Base-by-base conservation (phyloP, 345 rosid genomes). In the Gynandropsis gynandra region DNA sequence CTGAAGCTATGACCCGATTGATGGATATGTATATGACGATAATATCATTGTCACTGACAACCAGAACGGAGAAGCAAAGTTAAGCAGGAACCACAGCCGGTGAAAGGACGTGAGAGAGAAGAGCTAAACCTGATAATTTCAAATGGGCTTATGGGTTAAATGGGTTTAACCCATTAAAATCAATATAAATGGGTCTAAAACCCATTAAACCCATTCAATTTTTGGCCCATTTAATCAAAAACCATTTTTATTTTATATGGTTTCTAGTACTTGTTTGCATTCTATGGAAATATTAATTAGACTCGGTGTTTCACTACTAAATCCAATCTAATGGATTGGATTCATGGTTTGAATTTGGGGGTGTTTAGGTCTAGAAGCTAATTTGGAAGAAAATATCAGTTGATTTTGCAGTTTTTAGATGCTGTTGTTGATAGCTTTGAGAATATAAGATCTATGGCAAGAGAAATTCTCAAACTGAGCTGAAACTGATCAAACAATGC, bases 11-110 rank as follows among this genome's bases (percentile, higher is more conserved):
- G 37, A 74, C 69, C 65, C 70, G 76, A 60, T 70, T 92, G 80
- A 80, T 78, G 79, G 87, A 87, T 70, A 67, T 92, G 80, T 92
- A 59, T 87, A 87, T 71, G 96, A 87, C 74, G 82, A 82, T 63
- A 74, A 83, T 13, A 68, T 70, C 59, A 53, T 54, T 72, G 89
- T 87, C 66, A 80, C 13, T 70, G 58, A 31, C 32, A 42, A 16
- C 53, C 10, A 42, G 18, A 65, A 56, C 62, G n/a, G n/a, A n/a
- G n/a, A n/a, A n/a, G n/a, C n/a, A n/a, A n/a, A n/a, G n/a, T n/a
- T n/a, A 89, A 72, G 68, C 76, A 63, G 78, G 80, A 61, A 79
- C 87, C 64, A 54, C 87, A 74, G 77, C 79, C 29, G 78, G 78
- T 66, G 96, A 87, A 66, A 53, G 90, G n/a, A n/a, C n/a, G n/a